A percentile compares a stretch with the other conserved stretches of the same genome.
These are phyloP conservation scores for Starmerella etchellsii DNA, from an alignment of 805 yeast species.

Conservation along the genomic window DNA sequence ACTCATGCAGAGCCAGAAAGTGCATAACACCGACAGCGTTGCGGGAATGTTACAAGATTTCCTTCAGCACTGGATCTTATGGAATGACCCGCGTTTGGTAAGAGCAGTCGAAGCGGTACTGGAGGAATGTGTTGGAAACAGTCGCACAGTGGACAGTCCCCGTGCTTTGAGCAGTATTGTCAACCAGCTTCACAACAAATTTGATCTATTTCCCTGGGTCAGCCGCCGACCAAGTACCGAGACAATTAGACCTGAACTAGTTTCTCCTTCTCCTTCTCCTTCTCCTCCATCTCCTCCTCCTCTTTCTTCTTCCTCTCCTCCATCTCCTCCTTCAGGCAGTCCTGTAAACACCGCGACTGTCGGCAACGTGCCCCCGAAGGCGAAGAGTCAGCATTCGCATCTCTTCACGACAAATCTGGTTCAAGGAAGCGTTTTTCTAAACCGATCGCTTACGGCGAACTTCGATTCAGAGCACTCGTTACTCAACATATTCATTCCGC, in stretches of 20 bases:
- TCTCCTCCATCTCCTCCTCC: too few species aligned
- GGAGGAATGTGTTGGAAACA: slow-evolving; percentile 4
- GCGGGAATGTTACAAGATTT: slow-evolving; percentile 7
- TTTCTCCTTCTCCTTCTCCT: too few species aligned
- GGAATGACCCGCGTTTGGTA: slow-evolving; percentile 13
- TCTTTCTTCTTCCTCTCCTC: too few species aligned
- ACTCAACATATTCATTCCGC: slow-evolving; percentile 9
- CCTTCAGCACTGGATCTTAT: slow-evolving; percentile 15
- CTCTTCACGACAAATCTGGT: slow-evolving; percentile 11
- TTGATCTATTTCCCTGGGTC: slow-evolving; percentile 12
- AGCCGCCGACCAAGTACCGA: too few species aligned
- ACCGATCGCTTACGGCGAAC: slow-evolving; percentile 6
- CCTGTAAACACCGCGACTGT: too few species aligned
- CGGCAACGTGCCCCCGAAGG: neutral
- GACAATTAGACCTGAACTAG: too few species aligned
- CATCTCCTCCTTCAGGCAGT: too few species aligned
- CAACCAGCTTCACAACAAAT: neutral
- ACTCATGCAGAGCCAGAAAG: neutral
- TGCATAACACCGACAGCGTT: neutral
- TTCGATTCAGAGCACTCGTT: neutral
- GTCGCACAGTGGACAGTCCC: slow-evolving; percentile 7
- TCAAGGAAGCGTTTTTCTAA: slow-evolving; percentile 1
- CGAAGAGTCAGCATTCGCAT: slow-evolving; percentile 1
- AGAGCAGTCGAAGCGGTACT: slow-evolving; percentile 15
- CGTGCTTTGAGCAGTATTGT: slow-evolving; percentile 10